Conservation (phyloP, 352 stramenopile genomes). For the Thraustochytrium sp. region DNA sequence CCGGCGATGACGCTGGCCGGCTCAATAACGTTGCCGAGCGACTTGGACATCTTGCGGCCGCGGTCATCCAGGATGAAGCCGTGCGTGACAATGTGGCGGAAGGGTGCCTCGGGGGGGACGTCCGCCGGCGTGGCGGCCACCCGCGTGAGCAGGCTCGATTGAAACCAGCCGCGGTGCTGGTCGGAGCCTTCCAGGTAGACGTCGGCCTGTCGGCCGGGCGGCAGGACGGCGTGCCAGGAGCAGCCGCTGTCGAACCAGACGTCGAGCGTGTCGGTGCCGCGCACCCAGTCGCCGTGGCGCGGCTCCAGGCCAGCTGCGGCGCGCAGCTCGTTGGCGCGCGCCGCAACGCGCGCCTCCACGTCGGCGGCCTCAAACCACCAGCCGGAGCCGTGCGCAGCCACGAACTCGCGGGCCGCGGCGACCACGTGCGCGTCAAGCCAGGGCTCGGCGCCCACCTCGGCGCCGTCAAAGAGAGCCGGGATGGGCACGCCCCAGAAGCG, state of each 20-base stretch:
- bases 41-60: slow-evolving; percentile 98
- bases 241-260: slow-evolving; percentile 97
- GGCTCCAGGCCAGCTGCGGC: neutral
- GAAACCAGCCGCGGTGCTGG: slow-evolving; percentile 97
- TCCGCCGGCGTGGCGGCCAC: slow-evolving; percentile 76
- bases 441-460: neutral
- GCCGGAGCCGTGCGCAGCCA: slow-evolving; percentile 28
- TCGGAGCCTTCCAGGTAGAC: slow-evolving; percentile 87
- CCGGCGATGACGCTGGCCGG: slow-evolving; percentile 81
- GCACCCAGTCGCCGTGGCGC: slow-evolving; percentile 56
- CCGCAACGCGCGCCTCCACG: neutral
- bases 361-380: slow-evolving; percentile 40
- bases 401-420: neutral
- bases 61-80: slow-evolving; percentile 97
- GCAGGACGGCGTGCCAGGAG: slow-evolving; percentile 71
- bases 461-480: slow-evolving; percentile 79
- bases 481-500: slow-evolving; percentile 95
- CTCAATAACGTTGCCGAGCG: slow-evolving; percentile 90
- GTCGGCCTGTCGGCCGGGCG: slow-evolving; percentile 73
- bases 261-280: slow-evolving; percentile 95
- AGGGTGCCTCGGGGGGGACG: slow-evolving; percentile 62
- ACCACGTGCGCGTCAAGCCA: slow-evolving; percentile 31
- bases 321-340: neutral
- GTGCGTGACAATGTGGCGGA: slow-evolving; percentile 95
- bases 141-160: slow-evolving; percentile 91